Evolutionary conservation across 202 grass and related monocot species (phyloP).

Genomic region (Musa balbisiana): DNA sequence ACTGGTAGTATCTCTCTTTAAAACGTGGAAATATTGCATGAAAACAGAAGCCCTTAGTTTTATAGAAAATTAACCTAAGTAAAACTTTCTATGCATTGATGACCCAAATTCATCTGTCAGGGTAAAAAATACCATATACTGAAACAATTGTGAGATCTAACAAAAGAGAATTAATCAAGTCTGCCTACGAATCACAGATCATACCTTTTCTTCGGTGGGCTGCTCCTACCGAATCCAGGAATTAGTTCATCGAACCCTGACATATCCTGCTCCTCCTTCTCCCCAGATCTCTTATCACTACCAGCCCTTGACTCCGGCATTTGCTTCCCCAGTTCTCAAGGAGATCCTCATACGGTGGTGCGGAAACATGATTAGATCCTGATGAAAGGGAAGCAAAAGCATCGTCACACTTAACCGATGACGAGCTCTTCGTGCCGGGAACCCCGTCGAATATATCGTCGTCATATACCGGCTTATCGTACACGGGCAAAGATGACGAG

Average conservation of each 20-base stretch:
- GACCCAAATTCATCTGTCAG: neutral
- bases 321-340: conserved; percentile 41
- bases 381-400: conserved; percentile 34
- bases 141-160: neutral
- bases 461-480: conserved; percentile 56
- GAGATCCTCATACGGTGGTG: conserved; percentile 55
- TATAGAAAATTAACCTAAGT: too few species aligned
- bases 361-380: conserved; percentile 9
- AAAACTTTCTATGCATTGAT: neutral
- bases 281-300: conserved; percentile 3
- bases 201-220: conserved; percentile 39
- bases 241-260: conserved; percentile 68
- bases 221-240: conserved; percentile 57
- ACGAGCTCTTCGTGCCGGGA: conserved; percentile 34
- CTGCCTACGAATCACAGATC: neutral
- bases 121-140: neutral
- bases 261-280: conserved; percentile 7
- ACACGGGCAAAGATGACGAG: conserved; percentile 25
- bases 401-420: conserved; percentile 50
- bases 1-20: too few species aligned
- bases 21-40: too few species aligned
- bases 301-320: conserved; percentile 3
- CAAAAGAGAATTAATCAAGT: neutral
- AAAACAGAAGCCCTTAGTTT: too few species aligned
- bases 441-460: conserved; percentile 64